Percentiles rank a stretch among this genome's conserved stretches.
Evolutionary conservation across 2,329 filamentous ascomycete species (phyloP).

Genomic region (Colletotrichum euphorbiae): DNA sequence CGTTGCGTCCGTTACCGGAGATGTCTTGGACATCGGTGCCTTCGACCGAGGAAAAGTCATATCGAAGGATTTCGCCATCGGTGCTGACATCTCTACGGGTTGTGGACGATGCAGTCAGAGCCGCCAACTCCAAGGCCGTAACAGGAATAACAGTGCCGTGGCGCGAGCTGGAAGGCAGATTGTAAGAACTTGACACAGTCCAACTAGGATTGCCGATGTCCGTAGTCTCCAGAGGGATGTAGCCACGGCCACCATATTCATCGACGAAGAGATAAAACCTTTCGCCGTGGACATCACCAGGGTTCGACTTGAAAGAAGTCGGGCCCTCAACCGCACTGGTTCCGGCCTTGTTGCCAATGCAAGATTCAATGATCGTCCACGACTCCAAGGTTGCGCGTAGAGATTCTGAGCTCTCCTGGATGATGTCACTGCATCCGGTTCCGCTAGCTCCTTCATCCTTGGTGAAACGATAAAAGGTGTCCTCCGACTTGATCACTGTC

Average conservation of each 20-base stretch:
- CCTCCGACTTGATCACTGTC: constrained; percentile 58
- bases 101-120: constrained; percentile 43
- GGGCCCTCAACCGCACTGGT: constrained; percentile 63
- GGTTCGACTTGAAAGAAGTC: constrained; percentile 63
- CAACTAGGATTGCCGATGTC: constrained; percentile 62
- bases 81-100: constrained; percentile 30
- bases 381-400: constrained; percentile 54
- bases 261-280: constrained; percentile 69
- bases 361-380: constrained; percentile 59
- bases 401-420: constrained; percentile 60
- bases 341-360: constrained; percentile 63
- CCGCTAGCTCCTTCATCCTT: constrained; percentile 62
- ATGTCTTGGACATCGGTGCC: constrained; percentile 38
- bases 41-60: constrained; percentile 40
- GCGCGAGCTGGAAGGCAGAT: constrained; percentile 60
- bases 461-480: constrained; percentile 63
- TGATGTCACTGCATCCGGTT: constrained; percentile 66
- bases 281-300: constrained; percentile 60
- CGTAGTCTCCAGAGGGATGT: constrained; percentile 63
- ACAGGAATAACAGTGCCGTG: constrained; percentile 66
- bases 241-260: constrained; percentile 63
- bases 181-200: constrained; percentile 59
- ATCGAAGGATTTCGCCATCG: constrained; percentile 42
- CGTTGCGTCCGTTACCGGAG: constrained; percentile 42
- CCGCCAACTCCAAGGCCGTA: constrained; percentile 57